Evolutionary conservation across 2,329 filamentous ascomycete genomes (phyloP), one percentile per base, ranked within the genome.

Genomic region (Lanzia echinophila): DNA sequence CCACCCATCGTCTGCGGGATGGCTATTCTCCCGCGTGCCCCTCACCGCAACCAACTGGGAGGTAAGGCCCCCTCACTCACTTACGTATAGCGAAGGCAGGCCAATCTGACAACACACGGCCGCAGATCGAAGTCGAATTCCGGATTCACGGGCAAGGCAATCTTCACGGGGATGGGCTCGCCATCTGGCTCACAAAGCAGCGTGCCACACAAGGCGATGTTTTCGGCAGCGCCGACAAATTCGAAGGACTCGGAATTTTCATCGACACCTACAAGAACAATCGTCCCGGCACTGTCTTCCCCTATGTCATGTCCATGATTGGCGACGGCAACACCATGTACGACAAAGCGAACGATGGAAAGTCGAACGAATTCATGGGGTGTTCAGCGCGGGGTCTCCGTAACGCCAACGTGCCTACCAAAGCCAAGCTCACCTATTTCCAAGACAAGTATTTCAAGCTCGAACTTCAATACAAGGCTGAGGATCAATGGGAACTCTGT

Each of bases 211-310:
- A 77, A 56, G 94, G 94, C 15, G 79, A 84, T 11, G 92, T 99
- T 36, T 99, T 99, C 71, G 94, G 94, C 48, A 86, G 85, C 62
- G 77, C 79, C 31, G 92, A 99, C 73, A 82, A 82, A 60, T 99
- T 97, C 64, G 92, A 99, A 70, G 94, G 94, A 4, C 79, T 99
- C 45, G 94, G 90, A 52, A 80, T 99, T 71, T 97, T 70, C 76
- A 82, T 99, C 74, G 94, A 99, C 70, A 99, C 94, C 43, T 99
- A 99, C 79, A 99, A 99, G 83, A 99, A 99, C 77, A 96, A 96
- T 76, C 84, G 94, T 13, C 92, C 94, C 0, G 94, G 94, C 42
- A 87, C 90, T 41, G 88, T 96, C 45, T 99, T 99, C 73, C 94
- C 94, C 48, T 96, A 96, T 68, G 87, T 99, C 66, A 96, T 97